A percentile compares a stretch with the other conserved stretches of the same genome.
These are phyloP conservation scores for Umbelopsis sp. DNA, from an alignment of 192 early-diverging fungal species.

Conservation along the genomic window DNA sequence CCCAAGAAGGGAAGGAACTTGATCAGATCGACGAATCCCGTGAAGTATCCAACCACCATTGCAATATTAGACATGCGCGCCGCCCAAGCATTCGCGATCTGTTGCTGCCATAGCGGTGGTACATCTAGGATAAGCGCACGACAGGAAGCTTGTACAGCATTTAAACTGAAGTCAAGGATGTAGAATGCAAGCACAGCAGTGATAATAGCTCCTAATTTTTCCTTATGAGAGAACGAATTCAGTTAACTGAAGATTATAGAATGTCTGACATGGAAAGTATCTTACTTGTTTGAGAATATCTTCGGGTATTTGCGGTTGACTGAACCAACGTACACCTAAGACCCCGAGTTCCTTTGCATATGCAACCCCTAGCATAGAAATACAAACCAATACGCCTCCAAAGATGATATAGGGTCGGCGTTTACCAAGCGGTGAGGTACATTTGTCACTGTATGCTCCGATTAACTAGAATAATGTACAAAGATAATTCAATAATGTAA, in stretches of 20 bases:
- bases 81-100: slow-evolving; percentile 81
- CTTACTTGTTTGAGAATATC: slow-evolving; percentile 10
- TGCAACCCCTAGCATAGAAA: slow-evolving; percentile 71
- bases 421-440: slow-evolving; percentile 70
- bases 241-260: no score
- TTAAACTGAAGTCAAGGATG: slow-evolving; percentile 91
- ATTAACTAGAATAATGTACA: slow-evolving; percentile 47
- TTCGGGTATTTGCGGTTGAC: slow-evolving; percentile 1
- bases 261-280: neutral
- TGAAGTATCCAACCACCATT: slow-evolving; percentile 83
- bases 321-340: neutral
- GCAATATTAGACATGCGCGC: slow-evolving; percentile 84
- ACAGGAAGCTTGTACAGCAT: slow-evolving; percentile 81
- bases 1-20: slow-evolving; percentile 68
- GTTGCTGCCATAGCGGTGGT: slow-evolving; percentile 78
- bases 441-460: slow-evolving; percentile 81
- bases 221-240: neutral
- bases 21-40: slow-evolving; percentile 80
- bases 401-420: slow-evolving; percentile 84
- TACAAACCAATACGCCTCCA: slow-evolving; percentile 61
- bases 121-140: slow-evolving; percentile 89
- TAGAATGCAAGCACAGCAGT: slow-evolving; percentile 86
- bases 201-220: slow-evolving; percentile 50
- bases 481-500: neutral
- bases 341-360: slow-evolving; percentile 70